Conservation (phyloP, 805 yeast species). For the Nakazawaea ernobii region DNA sequence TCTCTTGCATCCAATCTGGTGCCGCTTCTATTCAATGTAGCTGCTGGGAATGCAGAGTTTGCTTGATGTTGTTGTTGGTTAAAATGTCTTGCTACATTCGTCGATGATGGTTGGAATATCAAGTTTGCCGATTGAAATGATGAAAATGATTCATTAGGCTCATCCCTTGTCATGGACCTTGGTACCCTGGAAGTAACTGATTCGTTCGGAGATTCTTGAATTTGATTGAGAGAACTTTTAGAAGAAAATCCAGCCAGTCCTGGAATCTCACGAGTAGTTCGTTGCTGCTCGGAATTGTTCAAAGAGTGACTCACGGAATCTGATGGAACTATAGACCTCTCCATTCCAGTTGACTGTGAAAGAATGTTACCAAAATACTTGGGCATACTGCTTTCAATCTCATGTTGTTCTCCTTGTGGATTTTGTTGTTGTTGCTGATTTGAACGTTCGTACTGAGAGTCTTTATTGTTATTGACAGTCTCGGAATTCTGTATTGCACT, state of each 20-base stretch:
- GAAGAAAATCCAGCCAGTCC: conserved; percentile 14
- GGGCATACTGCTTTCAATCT: conserved; percentile 8
- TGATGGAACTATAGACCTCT: conserved; percentile 28
- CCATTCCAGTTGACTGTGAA: conserved; percentile 51
- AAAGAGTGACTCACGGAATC: conserved; percentile 7
- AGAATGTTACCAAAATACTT: conserved; percentile 24
- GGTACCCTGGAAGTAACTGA: background rate
- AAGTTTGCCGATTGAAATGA: conserved; percentile 11
- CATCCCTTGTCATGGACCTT: background rate
- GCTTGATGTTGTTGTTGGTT: background rate
- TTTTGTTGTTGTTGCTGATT: background rate
- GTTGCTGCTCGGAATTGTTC: background rate
- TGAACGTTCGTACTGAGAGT: background rate
- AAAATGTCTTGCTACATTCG: conserved; percentile 10
- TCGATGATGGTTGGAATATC: conserved; percentile 16
- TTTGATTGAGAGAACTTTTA: background rate
- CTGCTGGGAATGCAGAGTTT: background rate
- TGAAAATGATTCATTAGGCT: background rate
- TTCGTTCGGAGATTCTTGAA: background rate
- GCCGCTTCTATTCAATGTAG: background rate
- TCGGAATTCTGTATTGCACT: conserved; percentile 15
- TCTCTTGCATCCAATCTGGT: background rate
- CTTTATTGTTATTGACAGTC: background rate
- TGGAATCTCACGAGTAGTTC: conserved; percentile 10
- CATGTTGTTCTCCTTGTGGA: background rate